Percentiles rank a stretch among this genome's conserved stretches.
Evolutionary conservation across 345 rosid genomes (phyloP).

Genomic region (Pelargonium nanum): DNA sequence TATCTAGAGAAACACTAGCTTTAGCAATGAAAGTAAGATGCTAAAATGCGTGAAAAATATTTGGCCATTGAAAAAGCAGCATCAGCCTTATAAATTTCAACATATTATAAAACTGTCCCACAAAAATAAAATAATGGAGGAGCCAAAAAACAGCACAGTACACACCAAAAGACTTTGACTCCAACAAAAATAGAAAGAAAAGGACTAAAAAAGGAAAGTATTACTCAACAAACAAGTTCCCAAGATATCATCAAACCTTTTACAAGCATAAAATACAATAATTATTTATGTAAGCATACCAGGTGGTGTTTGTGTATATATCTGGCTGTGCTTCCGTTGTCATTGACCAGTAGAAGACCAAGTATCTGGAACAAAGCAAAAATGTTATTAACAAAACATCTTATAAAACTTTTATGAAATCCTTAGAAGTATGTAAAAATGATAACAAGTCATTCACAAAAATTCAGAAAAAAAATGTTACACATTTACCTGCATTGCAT

Average conservation of each 20-base stretch:
- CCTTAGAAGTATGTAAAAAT: conserved; percentile 3
- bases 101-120: background rate
- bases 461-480: background rate
- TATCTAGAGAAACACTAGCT: background rate
- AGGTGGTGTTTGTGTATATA: conserved; percentile 89
- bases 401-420: background rate
- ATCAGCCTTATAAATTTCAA: background rate
- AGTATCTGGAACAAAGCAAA: conserved; percentile 52
- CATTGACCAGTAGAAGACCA: conserved; percentile 87
- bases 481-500: conserved; percentile 94
- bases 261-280: conserved; percentile 1
- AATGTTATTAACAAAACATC: background rate
- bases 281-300: conserved; percentile 37
- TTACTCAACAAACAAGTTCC: background rate
- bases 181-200: background rate
- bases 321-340: conserved; percentile 87
- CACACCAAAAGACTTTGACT: background rate
- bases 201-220: background rate
- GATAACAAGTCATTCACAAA: background rate
- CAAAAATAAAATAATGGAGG: background rate
- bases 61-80: background rate
- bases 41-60: too few species aligned
- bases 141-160: background rate
- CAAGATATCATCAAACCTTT: background rate
- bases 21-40: background rate